Percentiles rank a stretch among this genome's conserved stretches.
phyloP scores from a whole-genome alignment of 2,329 filamentous ascomycete species.

The Colletotrichum chrysophilum region DNA sequence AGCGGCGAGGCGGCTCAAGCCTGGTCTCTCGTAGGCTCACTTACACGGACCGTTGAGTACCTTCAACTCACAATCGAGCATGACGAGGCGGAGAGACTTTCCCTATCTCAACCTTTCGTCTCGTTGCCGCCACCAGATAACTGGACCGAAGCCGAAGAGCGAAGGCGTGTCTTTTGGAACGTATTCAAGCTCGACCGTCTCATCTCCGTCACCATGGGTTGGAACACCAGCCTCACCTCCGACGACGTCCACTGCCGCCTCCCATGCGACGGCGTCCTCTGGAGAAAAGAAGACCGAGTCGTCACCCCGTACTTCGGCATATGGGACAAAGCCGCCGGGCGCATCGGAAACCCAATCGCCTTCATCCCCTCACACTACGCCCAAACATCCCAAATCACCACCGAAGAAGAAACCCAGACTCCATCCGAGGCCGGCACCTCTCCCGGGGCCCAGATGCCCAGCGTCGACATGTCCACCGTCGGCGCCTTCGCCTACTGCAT shows the following conservation, averaged over 20 bases:
- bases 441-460: not conserved
- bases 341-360: constrained; percentile 36
- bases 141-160: constrained; percentile 35
- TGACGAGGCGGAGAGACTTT: constrained; percentile 27
- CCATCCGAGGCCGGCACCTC: constrained; percentile 3
- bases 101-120: constrained; percentile 30
- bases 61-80: constrained; percentile 33
- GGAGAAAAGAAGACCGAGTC: constrained; percentile 39
- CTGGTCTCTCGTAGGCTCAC: constrained; percentile 34
- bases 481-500: constrained; percentile 48
- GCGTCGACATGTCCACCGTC: constrained; percentile 39
- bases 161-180: constrained; percentile 35
- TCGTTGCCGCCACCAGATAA: constrained; percentile 29
- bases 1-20: constrained; percentile 28
- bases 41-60: constrained; percentile 34
- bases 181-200: constrained; percentile 32
- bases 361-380: constrained; percentile 29
- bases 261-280: constrained; percentile 40
- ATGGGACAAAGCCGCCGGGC: constrained; percentile 39
- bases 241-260: constrained; percentile 32
- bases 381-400: not conserved
- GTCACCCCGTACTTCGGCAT: constrained; percentile 45
- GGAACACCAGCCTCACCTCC: constrained; percentile 36
- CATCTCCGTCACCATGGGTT: constrained; percentile 28
- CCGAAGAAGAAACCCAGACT: constrained; percentile 3